Conservation (phyloP, 1,139 yeast genomes). For the Starmera stellimalicola region DNA sequence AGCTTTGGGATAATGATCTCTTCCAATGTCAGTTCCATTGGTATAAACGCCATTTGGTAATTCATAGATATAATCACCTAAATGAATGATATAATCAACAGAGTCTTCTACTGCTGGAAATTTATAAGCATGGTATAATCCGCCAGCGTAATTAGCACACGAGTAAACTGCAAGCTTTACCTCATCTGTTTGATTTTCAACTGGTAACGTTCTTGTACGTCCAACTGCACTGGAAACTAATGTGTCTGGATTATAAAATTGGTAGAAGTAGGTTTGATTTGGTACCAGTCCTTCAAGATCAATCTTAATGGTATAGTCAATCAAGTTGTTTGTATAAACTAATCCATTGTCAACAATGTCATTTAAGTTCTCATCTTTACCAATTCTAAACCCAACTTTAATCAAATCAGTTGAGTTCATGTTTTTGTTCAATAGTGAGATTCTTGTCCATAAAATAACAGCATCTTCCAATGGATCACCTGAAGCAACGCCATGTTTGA, state of each 20-base stretch:
- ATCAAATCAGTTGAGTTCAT: not conserved
- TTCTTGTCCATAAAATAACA: conserved; percentile 7
- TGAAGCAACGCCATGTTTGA: conserved; percentile 7
- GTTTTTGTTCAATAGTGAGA: conserved; percentile 1
- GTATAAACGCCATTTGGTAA: conserved; percentile 6
- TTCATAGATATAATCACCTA: conserved; percentile 2
- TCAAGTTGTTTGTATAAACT: conserved; percentile 2
- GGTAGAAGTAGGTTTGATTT: conserved; percentile 4
- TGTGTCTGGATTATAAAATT: not conserved
- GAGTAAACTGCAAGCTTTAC: conserved; percentile 6
- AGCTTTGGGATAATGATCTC: conserved; percentile 6
- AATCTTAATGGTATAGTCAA: conserved; percentile 7
- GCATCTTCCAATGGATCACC: conserved; percentile 6
- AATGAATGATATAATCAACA: conserved; percentile 4
- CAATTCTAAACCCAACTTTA: not conserved
- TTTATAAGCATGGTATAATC: conserved; percentile 8
- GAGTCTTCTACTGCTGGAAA: conserved; percentile 5
- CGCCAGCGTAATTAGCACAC: conserved; percentile 9
- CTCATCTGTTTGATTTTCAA: conserved; percentile 3
- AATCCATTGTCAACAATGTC: not conserved
- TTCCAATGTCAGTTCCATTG: conserved; percentile 5
- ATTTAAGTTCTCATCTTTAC: not conserved
- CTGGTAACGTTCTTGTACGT: conserved; percentile 5
- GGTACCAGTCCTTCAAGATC: conserved; percentile 5
- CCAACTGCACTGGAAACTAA: conserved; percentile 1